A percentile compares a stretch with the other conserved stretches of the same genome.
Evolutionary conservation across 2,329 filamentous ascomycete genomes (phyloP).

Genomic region (Beauveria bassiana): DNA sequence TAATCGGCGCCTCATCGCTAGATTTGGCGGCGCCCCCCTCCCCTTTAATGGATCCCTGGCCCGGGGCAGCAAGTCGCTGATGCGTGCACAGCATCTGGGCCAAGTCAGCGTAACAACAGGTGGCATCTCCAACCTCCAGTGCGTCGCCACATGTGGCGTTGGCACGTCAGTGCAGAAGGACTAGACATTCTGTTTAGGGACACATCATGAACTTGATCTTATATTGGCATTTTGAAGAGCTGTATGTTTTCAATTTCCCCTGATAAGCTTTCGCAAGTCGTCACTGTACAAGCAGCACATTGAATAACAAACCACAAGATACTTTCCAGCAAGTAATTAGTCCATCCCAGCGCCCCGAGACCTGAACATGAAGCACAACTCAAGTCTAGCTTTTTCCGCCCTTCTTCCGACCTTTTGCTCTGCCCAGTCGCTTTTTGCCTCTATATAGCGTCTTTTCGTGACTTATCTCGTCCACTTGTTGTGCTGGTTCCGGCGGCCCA

Average conservation of each 20-base stretch:
- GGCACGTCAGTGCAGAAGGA: background rate
- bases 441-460: background rate
- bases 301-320: too few relatives aligned
- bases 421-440: background rate
- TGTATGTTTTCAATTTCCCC: too few relatives aligned
- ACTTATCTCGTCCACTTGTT: too few relatives aligned
- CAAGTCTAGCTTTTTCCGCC: too few relatives aligned
- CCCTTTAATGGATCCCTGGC: slow-evolving; percentile 7
- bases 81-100: background rate
- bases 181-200: too few relatives aligned
- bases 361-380: too few relatives aligned
- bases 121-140: background rate
- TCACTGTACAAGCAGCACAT: too few relatives aligned
- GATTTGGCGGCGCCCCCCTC: background rate
- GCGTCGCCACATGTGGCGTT: background rate
- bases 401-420: background rate
- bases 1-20: slow-evolving; percentile 2
- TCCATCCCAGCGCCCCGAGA: too few relatives aligned
- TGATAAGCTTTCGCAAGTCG: too few relatives aligned
- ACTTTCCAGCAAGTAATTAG: too few relatives aligned
- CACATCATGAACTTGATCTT: too few relatives aligned
- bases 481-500: background rate
- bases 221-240: too few relatives aligned
- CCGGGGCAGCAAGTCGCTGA: background rate
- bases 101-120: background rate